phyloP scores from a whole-genome alignment of 2,329 filamentous ascomycete genomes.

The Colletotrichum sp. region DNA sequence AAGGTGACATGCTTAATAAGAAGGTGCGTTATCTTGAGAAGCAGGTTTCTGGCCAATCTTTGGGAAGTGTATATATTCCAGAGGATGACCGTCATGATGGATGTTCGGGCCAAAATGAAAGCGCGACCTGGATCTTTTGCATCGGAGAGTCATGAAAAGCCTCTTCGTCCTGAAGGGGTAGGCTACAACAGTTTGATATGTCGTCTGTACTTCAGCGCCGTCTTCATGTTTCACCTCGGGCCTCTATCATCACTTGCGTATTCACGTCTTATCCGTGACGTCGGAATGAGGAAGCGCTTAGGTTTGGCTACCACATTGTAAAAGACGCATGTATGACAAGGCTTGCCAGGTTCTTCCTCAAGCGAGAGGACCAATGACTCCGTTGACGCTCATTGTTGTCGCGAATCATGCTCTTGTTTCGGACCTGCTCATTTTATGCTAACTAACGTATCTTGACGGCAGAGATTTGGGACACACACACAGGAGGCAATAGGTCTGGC shows the following conservation, averaged over 20 bases:
- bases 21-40: no score
- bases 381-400: no score
- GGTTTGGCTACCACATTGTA: rapidly evolving
- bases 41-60: no score
- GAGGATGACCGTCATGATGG: rapidly evolving
- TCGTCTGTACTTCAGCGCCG: rapidly evolving
- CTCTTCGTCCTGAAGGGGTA: rapidly evolving
- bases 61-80: neutral
- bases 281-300: neutral
- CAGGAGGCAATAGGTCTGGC: rapidly evolving
- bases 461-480: no score
- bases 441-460: rapidly evolving
- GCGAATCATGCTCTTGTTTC: neutral
- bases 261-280: rapidly evolving
- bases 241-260: neutral
- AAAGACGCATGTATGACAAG: rapidly evolving
- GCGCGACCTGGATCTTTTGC: neutral
- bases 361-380: neutral
- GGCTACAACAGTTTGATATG: neutral
- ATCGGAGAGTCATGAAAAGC: neutral
- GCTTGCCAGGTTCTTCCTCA: neutral
- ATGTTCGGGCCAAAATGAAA: rapidly evolving
- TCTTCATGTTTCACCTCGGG: rapidly evolving
- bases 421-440: neutral
- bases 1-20: no score